Percentiles rank a stretch among this genome's conserved stretches.
Evolutionary conservation across 306 rosid species (phyloP).

Genomic region (Gillenia trifoliata): DNA sequence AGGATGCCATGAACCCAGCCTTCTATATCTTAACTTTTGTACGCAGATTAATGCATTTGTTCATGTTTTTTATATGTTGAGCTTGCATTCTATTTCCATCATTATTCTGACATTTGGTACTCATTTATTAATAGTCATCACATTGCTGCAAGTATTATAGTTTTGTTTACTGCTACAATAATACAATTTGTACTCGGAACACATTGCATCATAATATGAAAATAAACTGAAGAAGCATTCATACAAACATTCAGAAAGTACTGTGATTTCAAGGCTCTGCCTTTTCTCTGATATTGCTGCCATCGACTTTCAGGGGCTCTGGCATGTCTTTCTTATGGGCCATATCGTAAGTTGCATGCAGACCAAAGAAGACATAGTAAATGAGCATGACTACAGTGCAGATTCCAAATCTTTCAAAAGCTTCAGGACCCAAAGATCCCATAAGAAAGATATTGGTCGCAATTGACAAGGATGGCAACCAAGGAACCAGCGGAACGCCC

Average conservation of each 20-base stretch:
- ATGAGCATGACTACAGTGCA: slow-evolving; percentile 57
- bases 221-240: background rate
- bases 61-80: background rate
- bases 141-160: slow-evolving; percentile 1
- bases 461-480: slow-evolving; percentile 76
- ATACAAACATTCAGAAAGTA: background rate
- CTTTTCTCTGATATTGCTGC: slow-evolving; percentile 21
- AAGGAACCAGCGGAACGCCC: slow-evolving; percentile 87
- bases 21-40: background rate
- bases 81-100: background rate
- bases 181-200: background rate
- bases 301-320: slow-evolving; percentile 16
- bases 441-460: slow-evolving; percentile 66
- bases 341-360: slow-evolving; percentile 76
- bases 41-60: background rate
- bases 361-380: slow-evolving; percentile 65
- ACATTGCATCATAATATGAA: background rate
- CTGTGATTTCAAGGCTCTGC: slow-evolving; percentile 33
- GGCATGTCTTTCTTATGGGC: slow-evolving; percentile 49
- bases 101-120: background rate
- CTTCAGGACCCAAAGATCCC: slow-evolving; percentile 49
- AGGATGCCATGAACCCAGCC: background rate
- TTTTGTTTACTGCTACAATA: background rate
- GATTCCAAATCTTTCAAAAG: slow-evolving; percentile 66
- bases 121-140: background rate